phyloP scores from a whole-genome alignment of 257 asterid genomes.

The Solanum acaule region DNA sequence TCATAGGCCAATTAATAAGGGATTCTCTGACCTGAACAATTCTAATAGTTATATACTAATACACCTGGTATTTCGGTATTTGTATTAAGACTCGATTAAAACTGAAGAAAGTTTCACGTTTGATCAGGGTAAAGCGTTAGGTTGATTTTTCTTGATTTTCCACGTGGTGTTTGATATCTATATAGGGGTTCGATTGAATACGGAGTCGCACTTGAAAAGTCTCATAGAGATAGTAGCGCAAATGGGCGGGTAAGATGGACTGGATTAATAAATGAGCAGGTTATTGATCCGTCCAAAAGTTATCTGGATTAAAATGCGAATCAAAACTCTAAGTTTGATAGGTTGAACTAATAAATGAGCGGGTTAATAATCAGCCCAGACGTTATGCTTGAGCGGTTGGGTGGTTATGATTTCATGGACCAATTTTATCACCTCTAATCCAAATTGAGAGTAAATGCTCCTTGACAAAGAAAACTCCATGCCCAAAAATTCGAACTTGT shows the following conservation, averaged over 20 bases:
- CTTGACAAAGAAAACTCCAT: neutral
- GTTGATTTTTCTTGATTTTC: accelerated
- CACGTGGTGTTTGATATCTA: neutral
- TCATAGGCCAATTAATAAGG: neutral
- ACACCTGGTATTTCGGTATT: neutral
- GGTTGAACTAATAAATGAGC: neutral
- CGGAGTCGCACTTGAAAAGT: neutral
- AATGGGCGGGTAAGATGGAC: neutral
- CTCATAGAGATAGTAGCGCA: neutral
- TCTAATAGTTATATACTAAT: neutral
- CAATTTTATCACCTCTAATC: too few relatives aligned
- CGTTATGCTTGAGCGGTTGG: too few relatives aligned
- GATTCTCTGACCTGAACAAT: neutral
- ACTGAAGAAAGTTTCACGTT: neutral
- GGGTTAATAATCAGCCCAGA: too few relatives aligned
- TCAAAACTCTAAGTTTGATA: neutral
- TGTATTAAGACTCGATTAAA: neutral
- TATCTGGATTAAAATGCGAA: too few relatives aligned
- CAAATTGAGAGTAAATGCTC: neutral
- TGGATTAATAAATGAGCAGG: neutral
- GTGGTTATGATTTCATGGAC: too few relatives aligned
- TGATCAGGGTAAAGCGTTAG: accelerated
- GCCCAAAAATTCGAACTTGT: neutral
- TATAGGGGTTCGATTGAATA: neutral
- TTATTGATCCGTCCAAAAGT: neutral